Base-by-base conservation (phyloP, 805 yeast species). In the Saccharomycopsis sp. region DNA sequence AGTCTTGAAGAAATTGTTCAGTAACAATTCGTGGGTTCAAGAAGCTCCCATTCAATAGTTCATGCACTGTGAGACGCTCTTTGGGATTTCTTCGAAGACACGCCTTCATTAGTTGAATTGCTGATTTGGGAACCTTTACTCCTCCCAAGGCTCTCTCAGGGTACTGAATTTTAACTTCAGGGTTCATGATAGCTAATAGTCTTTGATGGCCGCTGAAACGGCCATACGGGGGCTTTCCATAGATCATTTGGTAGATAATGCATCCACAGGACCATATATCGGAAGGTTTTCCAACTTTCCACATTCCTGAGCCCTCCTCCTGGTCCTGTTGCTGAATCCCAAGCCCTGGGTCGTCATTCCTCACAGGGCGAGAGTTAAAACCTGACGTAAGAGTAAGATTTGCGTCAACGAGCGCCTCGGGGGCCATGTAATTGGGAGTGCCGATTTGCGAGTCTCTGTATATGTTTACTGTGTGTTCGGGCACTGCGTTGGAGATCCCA, bases 221-320 rank as follows among this genome's bases (percentile, higher is more conserved):
- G 0, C 90, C 95, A 73, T 89, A 91, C 1, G 99, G 99, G 1
- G 97, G 92, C 61, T 79, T 79, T 0, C 97, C 97, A 66, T 94
- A 94, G 3, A 91, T 80, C 97, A 94, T 90, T 70, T 94, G 98
- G 70, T 91, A 92, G 0, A 94, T 76, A 1, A 94, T 94, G 69
- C 98, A 91, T 0, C 99, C 99, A 73, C 97, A 89, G 18, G 98
- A 91, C 99, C 99, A 94, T n/a, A 94, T 84, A 73, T 94, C 99
- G 1, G 97, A 87, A 0, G 98, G 97, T 65, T 85, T 86, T 0
- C 98, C 97, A 9, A 91, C 96, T 69, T 82, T 88, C 92, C 81
- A 77, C 24, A 71, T 71, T 34, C 65, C 66, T 3, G 64, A 65
- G 34, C 63, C 65, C 15, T 62, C 63, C 23, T 63, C 66, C 20